A percentile compares a stretch with the other conserved stretches of the same genome.
These are phyloP conservation scores for Komagataella populi DNA, from an alignment of 805 yeast genomes.

Conservation along the genomic window DNA sequence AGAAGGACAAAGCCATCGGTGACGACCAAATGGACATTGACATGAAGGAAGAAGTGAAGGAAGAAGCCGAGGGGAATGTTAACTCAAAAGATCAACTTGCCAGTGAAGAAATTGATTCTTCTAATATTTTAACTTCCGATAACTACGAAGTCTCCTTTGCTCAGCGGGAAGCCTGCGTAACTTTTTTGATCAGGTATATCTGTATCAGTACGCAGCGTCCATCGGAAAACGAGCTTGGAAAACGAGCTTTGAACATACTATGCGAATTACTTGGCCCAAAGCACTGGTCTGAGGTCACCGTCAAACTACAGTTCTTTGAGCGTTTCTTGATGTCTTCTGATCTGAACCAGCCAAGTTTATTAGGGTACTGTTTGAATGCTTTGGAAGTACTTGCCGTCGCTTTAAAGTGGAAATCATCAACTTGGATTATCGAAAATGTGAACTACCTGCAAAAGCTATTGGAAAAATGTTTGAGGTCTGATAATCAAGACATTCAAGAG, in stretches of 20 bases:
- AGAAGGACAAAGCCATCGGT: conserved; percentile 18
- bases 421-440: conserved; percentile 70
- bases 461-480: conserved; percentile 71
- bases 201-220: conserved; percentile 80
- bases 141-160: conserved; percentile 54
- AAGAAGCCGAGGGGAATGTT: conserved; percentile 10
- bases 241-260: conserved; percentile 66
- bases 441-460: conserved; percentile 57
- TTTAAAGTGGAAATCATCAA: conserved; percentile 58
- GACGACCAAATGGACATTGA: conserved; percentile 5
- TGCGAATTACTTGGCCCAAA: conserved; percentile 58
- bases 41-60: conserved; percentile 5
- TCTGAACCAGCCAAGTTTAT: conserved; percentile 46
- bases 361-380: conserved; percentile 81
- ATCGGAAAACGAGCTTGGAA: conserved; percentile 71
- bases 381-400: conserved; percentile 79
- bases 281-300: conserved; percentile 83
- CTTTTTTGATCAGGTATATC: conserved; percentile 75
- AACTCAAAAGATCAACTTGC: conserved; percentile 3
- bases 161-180: conserved; percentile 81
- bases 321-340: conserved; percentile 74
- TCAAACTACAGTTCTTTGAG: conserved; percentile 78
- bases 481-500: conserved; percentile 79
- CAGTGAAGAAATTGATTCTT: conserved; percentile 3
- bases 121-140: conserved; percentile 20